Percentiles rank a stretch among this genome's conserved stretches.
Evolutionary conservation across 768 basidiomycete genomes (phyloP).

Genomic region (Tephrocybe rancida): DNA sequence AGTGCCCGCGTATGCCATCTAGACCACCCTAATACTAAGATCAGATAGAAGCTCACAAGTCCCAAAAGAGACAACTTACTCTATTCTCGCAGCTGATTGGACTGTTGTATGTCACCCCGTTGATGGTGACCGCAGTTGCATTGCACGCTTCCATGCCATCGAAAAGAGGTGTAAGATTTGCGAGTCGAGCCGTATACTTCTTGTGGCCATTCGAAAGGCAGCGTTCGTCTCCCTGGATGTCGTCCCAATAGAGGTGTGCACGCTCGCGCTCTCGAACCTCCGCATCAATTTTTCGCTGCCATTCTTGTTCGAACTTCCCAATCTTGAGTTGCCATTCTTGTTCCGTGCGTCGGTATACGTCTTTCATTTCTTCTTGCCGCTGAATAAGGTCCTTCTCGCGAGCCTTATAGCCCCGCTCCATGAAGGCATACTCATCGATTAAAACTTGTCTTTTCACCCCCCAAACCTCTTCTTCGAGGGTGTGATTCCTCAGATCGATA

Average conservation of each 20-base stretch:
- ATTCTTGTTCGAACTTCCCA: conserved; percentile 1
- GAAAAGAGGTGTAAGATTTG: conserved; percentile 15
- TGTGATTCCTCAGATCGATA: no score
- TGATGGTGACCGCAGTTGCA: conserved; percentile 15
- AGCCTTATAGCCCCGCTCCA: not conserved
- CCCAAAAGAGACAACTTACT: not conserved
- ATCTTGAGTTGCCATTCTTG: not conserved
- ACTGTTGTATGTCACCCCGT: conserved; percentile 13
- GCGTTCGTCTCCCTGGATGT: conserved; percentile 11
- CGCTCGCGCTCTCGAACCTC: conserved; percentile 13
- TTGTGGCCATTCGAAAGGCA: conserved; percentile 9
- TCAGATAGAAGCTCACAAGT: not conserved
- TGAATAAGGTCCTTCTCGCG: not conserved
- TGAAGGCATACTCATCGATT: no score
- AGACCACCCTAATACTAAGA: not conserved
- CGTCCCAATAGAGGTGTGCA: conserved; percentile 19
- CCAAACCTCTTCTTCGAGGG: no score
- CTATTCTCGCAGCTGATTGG: conserved; percentile 18
- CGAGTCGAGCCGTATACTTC: conserved; percentile 15
- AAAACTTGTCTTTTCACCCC: no score
- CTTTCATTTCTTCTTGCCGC: not conserved
- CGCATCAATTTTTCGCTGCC: conserved; percentile 3
- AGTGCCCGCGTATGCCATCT: conserved; percentile 6
- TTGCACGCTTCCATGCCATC: conserved; percentile 21
- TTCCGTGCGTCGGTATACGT: not conserved